Evolutionary conservation across 2,329 filamentous ascomycete genomes (phyloP).

Genomic region (Hirsutella thompsonii): DNA sequence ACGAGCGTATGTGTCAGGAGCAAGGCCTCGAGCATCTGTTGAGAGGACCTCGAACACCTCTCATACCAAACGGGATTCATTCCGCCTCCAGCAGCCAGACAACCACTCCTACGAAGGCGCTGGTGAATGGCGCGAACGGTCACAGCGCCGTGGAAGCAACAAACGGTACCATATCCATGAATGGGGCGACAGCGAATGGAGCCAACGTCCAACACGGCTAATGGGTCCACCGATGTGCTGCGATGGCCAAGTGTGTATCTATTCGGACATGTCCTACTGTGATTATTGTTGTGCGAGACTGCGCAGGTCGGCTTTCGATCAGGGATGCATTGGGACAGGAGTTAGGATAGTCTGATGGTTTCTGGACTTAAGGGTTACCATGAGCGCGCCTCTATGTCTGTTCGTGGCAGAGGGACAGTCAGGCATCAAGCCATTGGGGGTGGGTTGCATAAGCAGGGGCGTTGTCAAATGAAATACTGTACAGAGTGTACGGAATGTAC

Average conservation of each 20-base stretch:
- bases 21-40: conserved; percentile 45
- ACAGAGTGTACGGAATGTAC: no score
- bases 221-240: no score
- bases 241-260: neutral
- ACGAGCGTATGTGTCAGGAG: conserved; percentile 38
- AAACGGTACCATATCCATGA: conserved; percentile 7
- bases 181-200: conserved; percentile 16
- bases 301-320: neutral
- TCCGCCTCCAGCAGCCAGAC: conserved; percentile 30
- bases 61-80: conserved; percentile 32
- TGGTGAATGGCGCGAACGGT: conserved; percentile 19
- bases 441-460: conserved; percentile 7
- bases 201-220: no score
- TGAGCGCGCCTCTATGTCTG: neutral
- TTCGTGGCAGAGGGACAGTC: conserved; percentile 1
- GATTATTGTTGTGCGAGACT: neutral
- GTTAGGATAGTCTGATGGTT: conserved; percentile 1
- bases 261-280: neutral
- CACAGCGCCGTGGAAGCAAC: conserved; percentile 8
- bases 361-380: neutral
- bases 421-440: neutral
- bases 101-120: conserved; percentile 11
- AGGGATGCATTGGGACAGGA: neutral
- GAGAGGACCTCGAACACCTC: conserved; percentile 28
- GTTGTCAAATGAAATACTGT: conserved; percentile 6